Percentiles rank a stretch among this genome's conserved stretches.
Conservation (phyloP, 2,329 filamentous ascomycete species). For the Epichloe amarillans region DNA sequence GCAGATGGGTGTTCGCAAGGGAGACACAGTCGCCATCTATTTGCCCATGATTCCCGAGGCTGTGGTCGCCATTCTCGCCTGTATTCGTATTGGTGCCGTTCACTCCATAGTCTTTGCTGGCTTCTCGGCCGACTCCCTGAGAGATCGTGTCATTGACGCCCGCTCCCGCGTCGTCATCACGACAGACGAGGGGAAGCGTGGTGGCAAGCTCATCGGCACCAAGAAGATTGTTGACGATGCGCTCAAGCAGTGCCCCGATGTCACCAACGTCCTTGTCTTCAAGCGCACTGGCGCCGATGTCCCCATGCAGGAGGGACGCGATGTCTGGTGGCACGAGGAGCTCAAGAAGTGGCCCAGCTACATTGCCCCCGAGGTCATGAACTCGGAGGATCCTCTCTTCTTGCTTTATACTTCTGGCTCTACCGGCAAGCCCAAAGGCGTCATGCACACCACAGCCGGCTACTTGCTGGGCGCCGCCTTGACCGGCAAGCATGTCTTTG, state of each 20-base stretch:
- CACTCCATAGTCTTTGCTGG: constrained; percentile 98
- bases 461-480: constrained; percentile 88
- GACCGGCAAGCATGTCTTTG: constrained; percentile 97
- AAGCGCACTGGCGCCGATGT: constrained; percentile 91
- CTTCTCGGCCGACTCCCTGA: constrained; percentile 90
- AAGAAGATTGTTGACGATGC: constrained; percentile 99
- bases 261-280: constrained; percentile 77
- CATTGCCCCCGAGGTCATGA: constrained; percentile 72
- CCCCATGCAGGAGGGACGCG: constrained; percentile 77
- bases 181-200: constrained; percentile 92
- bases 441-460: constrained; percentile 93
- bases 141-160: constrained; percentile 87
- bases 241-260: constrained; percentile 85
- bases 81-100: constrained; percentile 81
- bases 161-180: constrained; percentile 91
- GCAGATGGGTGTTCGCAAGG: constrained; percentile 92
- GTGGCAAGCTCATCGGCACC: constrained; percentile 91
- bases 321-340: constrained; percentile 98
- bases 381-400: constrained; percentile 92
- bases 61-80: constrained; percentile 79
- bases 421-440: constrained; percentile 96
- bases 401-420: constrained; percentile 96
- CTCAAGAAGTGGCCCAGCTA: constrained; percentile 93
- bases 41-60: constrained; percentile 98
- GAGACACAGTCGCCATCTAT: constrained; percentile 94